phyloP scores from a whole-genome alignment of 495 filamentous ascomycete genomes.

The Xylaria grammica region DNA sequence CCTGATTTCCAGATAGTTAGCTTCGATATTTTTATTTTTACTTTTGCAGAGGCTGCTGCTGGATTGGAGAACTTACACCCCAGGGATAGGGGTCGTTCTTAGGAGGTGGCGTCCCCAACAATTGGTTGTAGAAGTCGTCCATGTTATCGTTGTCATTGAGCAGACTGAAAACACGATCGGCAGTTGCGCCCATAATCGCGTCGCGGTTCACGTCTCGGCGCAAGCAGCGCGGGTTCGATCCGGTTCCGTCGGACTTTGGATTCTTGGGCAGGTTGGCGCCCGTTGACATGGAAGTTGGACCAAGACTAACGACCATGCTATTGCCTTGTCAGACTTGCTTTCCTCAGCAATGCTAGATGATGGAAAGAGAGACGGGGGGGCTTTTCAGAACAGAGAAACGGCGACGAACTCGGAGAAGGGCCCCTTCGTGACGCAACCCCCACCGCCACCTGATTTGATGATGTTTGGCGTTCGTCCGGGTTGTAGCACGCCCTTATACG shows the following conservation, averaged over 20 bases:
- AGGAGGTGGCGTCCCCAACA: constrained; percentile 51
- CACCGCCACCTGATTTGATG: constrained; percentile 57
- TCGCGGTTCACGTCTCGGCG: constrained; percentile 47
- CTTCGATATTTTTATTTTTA: constrained; percentile 37
- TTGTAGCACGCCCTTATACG: constrained; percentile 39
- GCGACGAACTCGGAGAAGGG: constrained; percentile 56
- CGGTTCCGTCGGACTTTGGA: constrained; percentile 36
- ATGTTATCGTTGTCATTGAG: constrained; percentile 55
- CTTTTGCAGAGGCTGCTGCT: not conserved
- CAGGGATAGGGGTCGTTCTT: constrained; percentile 45
- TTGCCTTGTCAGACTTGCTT: constrained; percentile 15
- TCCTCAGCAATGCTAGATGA: no score
- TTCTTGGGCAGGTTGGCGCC: constrained; percentile 41
- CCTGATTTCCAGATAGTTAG: constrained; percentile 31
- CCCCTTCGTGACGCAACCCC: constrained; percentile 64
- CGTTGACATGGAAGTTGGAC: constrained; percentile 41
- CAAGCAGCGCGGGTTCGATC: constrained; percentile 47
- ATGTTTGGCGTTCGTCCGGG: constrained; percentile 34
- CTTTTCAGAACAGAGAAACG: not conserved
- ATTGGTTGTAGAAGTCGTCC: constrained; percentile 57
- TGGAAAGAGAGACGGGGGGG: not conserved
- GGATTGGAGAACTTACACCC: constrained; percentile 38
- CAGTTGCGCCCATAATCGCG: constrained; percentile 54
- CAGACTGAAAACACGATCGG: constrained; percentile 50
- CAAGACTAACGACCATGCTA: constrained; percentile 48